These are phyloP conservation scores for Diaporthe ilicicola DNA, from an alignment of 2,329 filamentous ascomycete genomes.

Conservation along the genomic window DNA sequence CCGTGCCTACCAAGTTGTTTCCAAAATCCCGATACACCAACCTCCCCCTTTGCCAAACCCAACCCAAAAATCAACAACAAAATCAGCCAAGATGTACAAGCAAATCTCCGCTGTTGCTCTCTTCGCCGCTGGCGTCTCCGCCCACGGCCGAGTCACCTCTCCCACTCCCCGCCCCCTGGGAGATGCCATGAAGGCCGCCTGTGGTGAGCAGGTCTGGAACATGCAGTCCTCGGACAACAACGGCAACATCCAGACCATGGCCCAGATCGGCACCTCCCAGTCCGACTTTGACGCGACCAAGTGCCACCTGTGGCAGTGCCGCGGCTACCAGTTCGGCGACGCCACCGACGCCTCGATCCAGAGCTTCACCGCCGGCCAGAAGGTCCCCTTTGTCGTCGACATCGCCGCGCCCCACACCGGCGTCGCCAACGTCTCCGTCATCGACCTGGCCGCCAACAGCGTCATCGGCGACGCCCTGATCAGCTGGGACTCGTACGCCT, in stretches of 20 bases:
- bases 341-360: conserved; percentile 59
- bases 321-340: conserved; percentile 65
- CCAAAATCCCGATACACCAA: not conserved
- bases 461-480: conserved; percentile 58
- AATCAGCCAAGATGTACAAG: conserved; percentile 34
- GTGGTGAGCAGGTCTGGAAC: conserved; percentile 62
- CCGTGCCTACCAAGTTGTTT: conserved; percentile 30
- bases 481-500: conserved; percentile 59
- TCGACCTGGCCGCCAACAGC: conserved; percentile 56
- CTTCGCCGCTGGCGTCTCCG: conserved; percentile 54
- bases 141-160: conserved; percentile 60
- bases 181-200: conserved; percentile 58
- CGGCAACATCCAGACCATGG: conserved; percentile 64
- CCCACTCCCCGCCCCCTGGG: conserved; percentile 60
- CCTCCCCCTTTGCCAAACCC: not conserved
- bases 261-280: conserved; percentile 57
- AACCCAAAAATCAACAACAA: not conserved
- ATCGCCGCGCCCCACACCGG: conserved; percentile 63
- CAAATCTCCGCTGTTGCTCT: conserved; percentile 39
- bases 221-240: conserved; percentile 62
- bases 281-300: conserved; percentile 54
- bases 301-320: conserved; percentile 65
- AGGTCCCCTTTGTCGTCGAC: conserved; percentile 52
- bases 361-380: conserved; percentile 58
- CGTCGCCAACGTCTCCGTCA: conserved; percentile 62